Base-by-base conservation (phyloP, 2,329 filamentous ascomycete genomes). In the Byssochlamys sp. region DNA sequence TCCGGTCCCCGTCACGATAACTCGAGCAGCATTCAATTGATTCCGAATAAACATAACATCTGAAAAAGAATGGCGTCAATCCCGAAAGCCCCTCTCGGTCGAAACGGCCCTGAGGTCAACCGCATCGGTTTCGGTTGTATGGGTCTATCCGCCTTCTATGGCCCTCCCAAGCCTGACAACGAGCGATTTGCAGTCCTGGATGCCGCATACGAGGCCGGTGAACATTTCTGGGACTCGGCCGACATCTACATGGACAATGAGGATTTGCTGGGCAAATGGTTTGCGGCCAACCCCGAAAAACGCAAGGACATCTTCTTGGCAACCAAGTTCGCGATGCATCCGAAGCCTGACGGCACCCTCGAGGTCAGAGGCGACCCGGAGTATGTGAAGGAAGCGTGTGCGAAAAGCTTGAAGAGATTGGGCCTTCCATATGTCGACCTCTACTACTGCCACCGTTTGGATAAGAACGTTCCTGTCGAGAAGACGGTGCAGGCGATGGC, bases 361-460 rank as follows among this genome's bases (percentile, higher is more conserved):
- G 10, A 29, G 2, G 2, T 60, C 25, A 50, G 45, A 51, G 51
- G 39, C 11, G 54, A 58, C 19, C 58, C 58, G 3, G 58, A 60
- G 24, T 60, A 60, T 50, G n/a, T 56, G 5, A 58, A 58, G 19
- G 14, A 56, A 12, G 58, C 58, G 5, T 60, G 56, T 35, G 58
- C 55, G 26, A 60, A 33, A 10, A 48, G 39, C 26, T 45, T 54
- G 12, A 49, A 49, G 19, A 28, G 52, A 3, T 57, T 60, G 29
- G 26, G 35, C 5, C 35, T 45, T 45, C 65, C 61, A 58, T 57
- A 28, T 12, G 57, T 59, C 31, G 58, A 59, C 55, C 25, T 81
- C 4, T 85, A 83, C 60, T 77, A 80, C 62, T 77, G 73, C 57
- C 77, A 78, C 5, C 74, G 83, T 28, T 73, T 81, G 33, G 83